Conservation (phyloP, 495 filamentous ascomycete species). For the Zalerion maritima region DNA sequence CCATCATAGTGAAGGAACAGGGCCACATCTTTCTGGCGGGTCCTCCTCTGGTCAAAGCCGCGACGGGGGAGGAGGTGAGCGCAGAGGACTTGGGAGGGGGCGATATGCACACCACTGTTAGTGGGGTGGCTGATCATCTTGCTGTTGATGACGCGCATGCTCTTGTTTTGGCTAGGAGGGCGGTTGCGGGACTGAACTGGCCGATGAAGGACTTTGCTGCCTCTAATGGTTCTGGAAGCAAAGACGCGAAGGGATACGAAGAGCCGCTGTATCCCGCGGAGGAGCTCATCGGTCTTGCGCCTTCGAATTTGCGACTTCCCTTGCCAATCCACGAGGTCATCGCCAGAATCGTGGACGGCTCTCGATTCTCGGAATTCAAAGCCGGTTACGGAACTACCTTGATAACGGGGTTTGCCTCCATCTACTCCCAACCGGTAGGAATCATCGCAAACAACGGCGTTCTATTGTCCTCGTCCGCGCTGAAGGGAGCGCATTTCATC, state of each 20-base stretch:
- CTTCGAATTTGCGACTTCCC: conserved; percentile 71
- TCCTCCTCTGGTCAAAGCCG: conserved; percentile 89
- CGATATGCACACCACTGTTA: conserved; percentile 77
- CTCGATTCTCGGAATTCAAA: conserved; percentile 88
- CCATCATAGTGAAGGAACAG: conserved; percentile 87
- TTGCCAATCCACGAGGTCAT: conserved; percentile 84
- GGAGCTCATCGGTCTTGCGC: conserved; percentile 78
- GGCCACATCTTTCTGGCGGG: conserved; percentile 95
- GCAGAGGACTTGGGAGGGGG: conserved; percentile 92
- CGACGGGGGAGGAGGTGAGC: conserved; percentile 84
- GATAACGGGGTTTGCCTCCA: conserved; percentile 82
- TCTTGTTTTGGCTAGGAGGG: conserved; percentile 69
- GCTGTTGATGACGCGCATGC: conserved; percentile 92
- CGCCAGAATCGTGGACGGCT: conserved; percentile 84
- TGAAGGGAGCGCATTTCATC: conserved; percentile 97
- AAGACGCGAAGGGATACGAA: conserved; percentile 15
- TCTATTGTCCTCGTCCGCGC: conserved; percentile 76
- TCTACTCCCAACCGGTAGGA: conserved; percentile 82
- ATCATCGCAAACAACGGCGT: conserved; percentile 97
- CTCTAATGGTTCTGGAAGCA: conserved; percentile 4
- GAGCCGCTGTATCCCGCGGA: conserved; percentile 72
- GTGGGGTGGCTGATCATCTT: conserved; percentile 92
- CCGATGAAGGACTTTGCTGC: conserved; percentile 24
- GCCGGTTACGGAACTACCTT: conserved; percentile 79
- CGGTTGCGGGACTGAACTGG: conserved; percentile 81